Percentiles rank a stretch among this genome's conserved stretches.
phyloP scores from a whole-genome alignment of 1,284 basidiomycete species.

The Rhizoctonia solani region DNA sequence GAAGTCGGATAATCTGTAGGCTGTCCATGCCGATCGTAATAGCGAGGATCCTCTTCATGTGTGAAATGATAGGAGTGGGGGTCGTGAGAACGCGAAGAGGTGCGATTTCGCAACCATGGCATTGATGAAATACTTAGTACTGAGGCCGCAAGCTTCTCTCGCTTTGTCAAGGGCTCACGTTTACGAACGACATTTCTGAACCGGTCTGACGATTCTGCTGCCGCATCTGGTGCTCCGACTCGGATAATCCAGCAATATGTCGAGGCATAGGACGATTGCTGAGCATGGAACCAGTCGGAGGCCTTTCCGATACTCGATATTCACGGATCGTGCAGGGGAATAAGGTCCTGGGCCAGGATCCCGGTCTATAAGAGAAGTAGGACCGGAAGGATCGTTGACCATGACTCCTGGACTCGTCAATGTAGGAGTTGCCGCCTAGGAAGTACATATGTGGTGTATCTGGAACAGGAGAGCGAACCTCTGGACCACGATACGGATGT shows the following conservation, averaged over 20 bases:
- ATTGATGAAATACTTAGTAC: slow-evolving; percentile 28
- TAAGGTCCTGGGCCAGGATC: neutral
- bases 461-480: neutral
- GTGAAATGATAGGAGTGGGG: slow-evolving; percentile 5
- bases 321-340: slow-evolving; percentile 16
- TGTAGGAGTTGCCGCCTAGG: slow-evolving; percentile 25
- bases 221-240: slow-evolving; percentile 16
- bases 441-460: slow-evolving; percentile 29
- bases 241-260: neutral
- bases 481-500: neutral
- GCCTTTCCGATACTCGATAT: slow-evolving; percentile 5
- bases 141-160: slow-evolving; percentile 29
- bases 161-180: slow-evolving; percentile 25
- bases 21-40: slow-evolving; percentile 16
- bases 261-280: slow-evolving; percentile 8
- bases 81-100: slow-evolving; percentile 14
- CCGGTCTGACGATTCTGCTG: slow-evolving; percentile 25
- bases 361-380: slow-evolving; percentile 16
- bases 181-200: slow-evolving; percentile 30
- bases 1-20: slow-evolving; percentile 9
- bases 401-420: slow-evolving; percentile 18
- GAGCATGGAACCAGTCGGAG: neutral
- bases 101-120: slow-evolving; percentile 20
- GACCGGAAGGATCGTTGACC: slow-evolving; percentile 10
- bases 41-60: slow-evolving; percentile 21